Percentiles rank a stretch among this genome's conserved stretches.
Conservation (phyloP, 306 rosid species). For the Calophaca sinica region DNA sequence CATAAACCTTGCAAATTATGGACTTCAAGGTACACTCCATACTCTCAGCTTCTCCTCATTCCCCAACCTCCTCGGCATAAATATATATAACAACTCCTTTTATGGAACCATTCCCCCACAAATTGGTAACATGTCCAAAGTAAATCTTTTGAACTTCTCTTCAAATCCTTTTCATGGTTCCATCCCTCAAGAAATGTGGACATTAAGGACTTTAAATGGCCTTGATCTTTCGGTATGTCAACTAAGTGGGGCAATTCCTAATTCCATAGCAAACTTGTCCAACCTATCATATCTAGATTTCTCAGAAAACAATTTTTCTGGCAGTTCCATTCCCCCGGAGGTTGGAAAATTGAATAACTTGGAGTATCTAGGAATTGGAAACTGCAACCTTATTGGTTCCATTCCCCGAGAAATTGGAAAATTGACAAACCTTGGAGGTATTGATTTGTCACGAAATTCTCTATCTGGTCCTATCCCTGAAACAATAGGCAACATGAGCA, state of each 20-base stretch:
- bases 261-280: not conserved
- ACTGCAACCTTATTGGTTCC: not conserved
- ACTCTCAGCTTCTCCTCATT: conserved; percentile 33
- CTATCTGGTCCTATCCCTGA: conserved; percentile 22
- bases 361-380: fast-evolving
- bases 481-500: conserved; percentile 41
- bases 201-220: not conserved
- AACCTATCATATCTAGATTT: conserved; percentile 26
- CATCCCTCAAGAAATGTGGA: conserved; percentile 24
- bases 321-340: conserved; percentile 20
- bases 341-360: conserved; percentile 41
- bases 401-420: conserved; percentile 46
- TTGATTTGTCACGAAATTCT: conserved; percentile 8
- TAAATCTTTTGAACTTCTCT: conserved; percentile 13
- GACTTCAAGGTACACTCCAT: conserved; percentile 31
- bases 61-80: conserved; percentile 32
- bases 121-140: conserved; percentile 39
- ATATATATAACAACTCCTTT: conserved; percentile 26
- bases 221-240: not conserved
- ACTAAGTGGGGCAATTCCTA: not conserved
- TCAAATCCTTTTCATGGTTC: not conserved
- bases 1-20: conserved; percentile 34
- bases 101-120: conserved; percentile 41
- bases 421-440: not conserved
- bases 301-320: not conserved